A percentile compares a stretch with the other conserved stretches of the same genome.
phyloP scores from a whole-genome alignment of 371 early-diverging fungal genomes.

The Mortierella polycephala region DNA sequence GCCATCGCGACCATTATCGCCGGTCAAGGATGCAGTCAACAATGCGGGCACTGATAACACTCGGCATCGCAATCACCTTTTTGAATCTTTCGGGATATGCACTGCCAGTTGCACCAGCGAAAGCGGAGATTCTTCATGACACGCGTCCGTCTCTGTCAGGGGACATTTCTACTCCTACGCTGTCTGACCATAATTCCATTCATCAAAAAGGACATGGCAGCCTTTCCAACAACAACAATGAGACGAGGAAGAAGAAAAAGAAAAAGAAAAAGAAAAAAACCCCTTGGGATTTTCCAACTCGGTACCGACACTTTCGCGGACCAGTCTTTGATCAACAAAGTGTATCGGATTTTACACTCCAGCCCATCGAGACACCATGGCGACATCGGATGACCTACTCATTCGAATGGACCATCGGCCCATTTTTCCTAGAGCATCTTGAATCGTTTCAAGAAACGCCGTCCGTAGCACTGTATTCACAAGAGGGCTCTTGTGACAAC shows the following conservation, averaged over 20 bases:
- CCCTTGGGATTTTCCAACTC: conserved; percentile 4
- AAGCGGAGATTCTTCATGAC: no score
- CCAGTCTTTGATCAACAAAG: conserved; percentile 13
- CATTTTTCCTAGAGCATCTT: conserved; percentile 6
- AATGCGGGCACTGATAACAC: no score
- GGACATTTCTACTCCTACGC: no score
- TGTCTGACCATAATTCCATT: no score
- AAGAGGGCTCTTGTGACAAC: background rate
- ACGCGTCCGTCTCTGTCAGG: no score
- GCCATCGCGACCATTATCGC: no score
- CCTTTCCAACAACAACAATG: background rate
- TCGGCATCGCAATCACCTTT: no score
- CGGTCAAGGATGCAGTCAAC: no score
- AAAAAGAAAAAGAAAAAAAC: conserved; percentile 10
- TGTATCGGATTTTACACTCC: conserved; percentile 11
- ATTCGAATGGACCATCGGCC: conserved; percentile 18
- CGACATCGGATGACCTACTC: conserved; percentile 23
- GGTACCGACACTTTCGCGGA: background rate
- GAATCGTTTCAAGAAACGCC: background rate
- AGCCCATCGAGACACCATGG: conserved; percentile 26
- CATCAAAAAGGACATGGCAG: no score
- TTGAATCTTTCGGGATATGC: no score
- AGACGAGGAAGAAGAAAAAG: conserved; percentile 10
- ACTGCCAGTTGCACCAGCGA: no score
- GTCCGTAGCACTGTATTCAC: no score